Base-by-base conservation (phyloP, 179 eudicot genomes). In the Actinidia polygama region DNA sequence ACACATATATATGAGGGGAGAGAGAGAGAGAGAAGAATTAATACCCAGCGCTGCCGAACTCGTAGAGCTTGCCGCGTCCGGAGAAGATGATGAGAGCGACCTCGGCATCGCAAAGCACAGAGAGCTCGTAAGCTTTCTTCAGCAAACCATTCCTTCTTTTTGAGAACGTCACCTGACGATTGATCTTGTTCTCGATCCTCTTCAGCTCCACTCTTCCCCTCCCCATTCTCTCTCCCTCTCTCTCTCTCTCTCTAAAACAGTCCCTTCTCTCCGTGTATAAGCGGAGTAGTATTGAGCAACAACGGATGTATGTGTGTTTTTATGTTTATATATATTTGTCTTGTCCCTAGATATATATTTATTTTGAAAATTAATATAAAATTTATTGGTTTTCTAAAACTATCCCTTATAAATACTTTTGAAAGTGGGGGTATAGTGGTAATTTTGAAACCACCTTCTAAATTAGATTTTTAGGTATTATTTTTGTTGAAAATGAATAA, bases 161-260 rank as follows among this genome's bases (percentile, higher is more conserved):
- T 0, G 98, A 93, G 87, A 94, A 95, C 8, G 98, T 95, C 40
- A 95, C 98, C 79, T 95, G 98, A 8, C 98, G 85, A 82, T 95
- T 95, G 70, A 94, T 94, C 86, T 92, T 93, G 90, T 94, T 94
- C 87, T 92, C 94, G 36, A 94, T 94, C 81, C 95, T 89, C 93
- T 87, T 91, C 79, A 95, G 84, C 82, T 94, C 92, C 51, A 95
- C 98, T 87, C 93, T 92, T n/a, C 98, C 98, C 87, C 98, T 94
- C 54, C 98, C 98, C 98, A 95, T 95, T 30, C 40, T 86, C 61
- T 82, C 83, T 79, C 47, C 70, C 57, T 69, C 71, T 73, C 36
- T 70, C 75, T 12, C 15, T 79, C 71, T 73, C 72, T 77, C 70
- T 81, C 70, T 85, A n/a, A 36, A 81, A 19, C 55, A 23, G 47